Conservation (phyloP, 176 grass and related monocot genomes). For the Pontederia paniculata region DNA sequence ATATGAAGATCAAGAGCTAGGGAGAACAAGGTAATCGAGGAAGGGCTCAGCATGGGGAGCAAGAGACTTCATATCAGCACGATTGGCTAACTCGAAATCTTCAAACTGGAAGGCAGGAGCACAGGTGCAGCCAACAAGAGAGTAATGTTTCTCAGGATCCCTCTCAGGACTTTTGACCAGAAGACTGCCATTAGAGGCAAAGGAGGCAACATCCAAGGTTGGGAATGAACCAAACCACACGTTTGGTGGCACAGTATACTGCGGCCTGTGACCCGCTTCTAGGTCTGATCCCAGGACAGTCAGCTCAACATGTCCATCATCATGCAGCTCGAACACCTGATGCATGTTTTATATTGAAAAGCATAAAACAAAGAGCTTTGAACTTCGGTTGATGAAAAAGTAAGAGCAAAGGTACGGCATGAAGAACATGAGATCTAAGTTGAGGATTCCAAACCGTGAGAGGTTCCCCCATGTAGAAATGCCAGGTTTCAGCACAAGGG, state of each 20-base stretch:
- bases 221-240: constrained; percentile 96
- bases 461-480: constrained; percentile 92
- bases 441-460: constrained; percentile 48
- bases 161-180: constrained; percentile 48
- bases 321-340: constrained; percentile 86
- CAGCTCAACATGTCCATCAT: constrained; percentile 74
- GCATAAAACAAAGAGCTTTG: neutral
- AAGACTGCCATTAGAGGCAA: constrained; percentile 68
- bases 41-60: constrained; percentile 71
- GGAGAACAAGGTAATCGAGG: constrained; percentile 38
- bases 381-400: neutral
- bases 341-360: neutral
- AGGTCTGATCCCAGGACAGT: constrained; percentile 70
- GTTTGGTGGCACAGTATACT: constrained; percentile 82
- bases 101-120: constrained; percentile 81
- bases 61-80: constrained; percentile 44
- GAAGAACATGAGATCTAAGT: too few relatives aligned
- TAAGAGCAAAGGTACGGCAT: too few relatives aligned
- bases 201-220: constrained; percentile 68
- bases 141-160: constrained; percentile 64
- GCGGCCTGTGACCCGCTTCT: constrained; percentile 66
- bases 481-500: constrained; percentile 94
- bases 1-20: neutral
- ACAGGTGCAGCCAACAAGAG: constrained; percentile 85
- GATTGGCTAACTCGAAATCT: constrained; percentile 60